phyloP scores from a whole-genome alignment of 768 basidiomycete species.

The Krasilnikovozyma curviuscula region DNA sequence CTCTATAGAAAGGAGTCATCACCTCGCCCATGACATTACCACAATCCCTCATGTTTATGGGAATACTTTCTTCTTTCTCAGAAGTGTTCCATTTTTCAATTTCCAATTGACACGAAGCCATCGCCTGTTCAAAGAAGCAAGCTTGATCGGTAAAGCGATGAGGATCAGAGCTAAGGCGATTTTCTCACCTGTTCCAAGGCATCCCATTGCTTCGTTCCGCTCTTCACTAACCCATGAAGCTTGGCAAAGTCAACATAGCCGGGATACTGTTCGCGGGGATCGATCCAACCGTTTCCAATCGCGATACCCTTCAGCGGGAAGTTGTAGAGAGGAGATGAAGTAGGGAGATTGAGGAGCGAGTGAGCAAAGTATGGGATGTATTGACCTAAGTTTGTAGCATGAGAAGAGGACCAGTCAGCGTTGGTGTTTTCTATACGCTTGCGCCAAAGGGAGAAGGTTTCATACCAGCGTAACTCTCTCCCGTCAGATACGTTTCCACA shows the following conservation, averaged over 20 bases:
- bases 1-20: conserved; percentile 25
- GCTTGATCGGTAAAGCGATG: no score
- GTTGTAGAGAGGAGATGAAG: conserved; percentile 34
- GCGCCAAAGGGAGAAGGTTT: no score
- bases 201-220: conserved; percentile 45
- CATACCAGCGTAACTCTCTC: conserved; percentile 94
- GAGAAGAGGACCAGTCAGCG: no score
- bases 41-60: conserved; percentile 38
- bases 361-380: conserved; percentile 89
- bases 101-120: conserved; percentile 41
- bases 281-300: conserved; percentile 98
- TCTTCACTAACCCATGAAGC: conserved; percentile 55
- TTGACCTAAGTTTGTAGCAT: no score
- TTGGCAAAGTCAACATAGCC: conserved; percentile 72
- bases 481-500: conserved; percentile 87
- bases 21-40: conserved; percentile 36
- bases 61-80: no score
- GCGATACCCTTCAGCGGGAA: conserved; percentile 57
- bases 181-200: not conserved
- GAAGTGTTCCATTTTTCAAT: conserved; percentile 25
- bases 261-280: conserved; percentile 68
- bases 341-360: conserved; percentile 27
- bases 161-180: no score
- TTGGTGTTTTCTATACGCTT: no score
- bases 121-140: conserved; percentile 37